phyloP scores from a whole-genome alignment of 257 asterid species.

The Ophiorrhiza pumila region DNA sequence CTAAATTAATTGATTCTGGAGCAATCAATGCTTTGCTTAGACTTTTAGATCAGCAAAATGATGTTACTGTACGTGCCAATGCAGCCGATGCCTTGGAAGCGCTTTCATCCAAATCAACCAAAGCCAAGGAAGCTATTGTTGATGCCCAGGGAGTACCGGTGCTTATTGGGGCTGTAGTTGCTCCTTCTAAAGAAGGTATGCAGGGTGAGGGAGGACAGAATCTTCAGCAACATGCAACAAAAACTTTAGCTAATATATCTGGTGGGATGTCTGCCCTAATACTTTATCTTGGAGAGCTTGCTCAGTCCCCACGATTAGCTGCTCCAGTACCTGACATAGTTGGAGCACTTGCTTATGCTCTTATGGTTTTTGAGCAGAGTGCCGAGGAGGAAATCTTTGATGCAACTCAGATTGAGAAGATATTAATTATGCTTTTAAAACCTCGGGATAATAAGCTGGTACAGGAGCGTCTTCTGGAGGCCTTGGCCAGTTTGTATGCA shows the following conservation, averaged over 20 bases:
- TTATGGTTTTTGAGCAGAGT: conserved; percentile 57
- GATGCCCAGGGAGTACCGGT: conserved; percentile 64
- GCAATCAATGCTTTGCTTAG: conserved; percentile 57
- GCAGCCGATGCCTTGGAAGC: conserved; percentile 88
- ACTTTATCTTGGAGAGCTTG: conserved; percentile 74
- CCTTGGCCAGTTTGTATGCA: conserved; percentile 71
- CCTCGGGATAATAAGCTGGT: conserved; percentile 82
- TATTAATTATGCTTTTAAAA: conserved; percentile 61
- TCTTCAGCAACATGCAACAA: conserved; percentile 64
- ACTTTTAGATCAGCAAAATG: conserved; percentile 57
- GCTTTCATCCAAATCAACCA: conserved; percentile 57
- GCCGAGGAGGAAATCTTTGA: conserved; percentile 47
- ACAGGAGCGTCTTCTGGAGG: conserved; percentile 84
- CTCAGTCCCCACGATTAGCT: conserved; percentile 77
- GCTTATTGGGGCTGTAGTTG: conserved; percentile 71
- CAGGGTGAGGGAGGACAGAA: conserved; percentile 70
- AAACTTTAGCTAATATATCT: conserved; percentile 66
- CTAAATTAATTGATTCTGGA: conserved; percentile 63
- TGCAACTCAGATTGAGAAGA: conserved; percentile 50
- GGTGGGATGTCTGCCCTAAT: conserved; percentile 69
- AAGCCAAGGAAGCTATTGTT: conserved; percentile 53
- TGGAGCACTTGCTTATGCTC: conserved; percentile 85
- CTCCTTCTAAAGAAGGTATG: conserved; percentile 83
- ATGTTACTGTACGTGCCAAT: conserved; percentile 70
- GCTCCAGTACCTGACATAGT: conserved; percentile 87